phyloP scores from a whole-genome alignment of 169 alveolate species.

The Cryptosporidium sp. region DNA sequence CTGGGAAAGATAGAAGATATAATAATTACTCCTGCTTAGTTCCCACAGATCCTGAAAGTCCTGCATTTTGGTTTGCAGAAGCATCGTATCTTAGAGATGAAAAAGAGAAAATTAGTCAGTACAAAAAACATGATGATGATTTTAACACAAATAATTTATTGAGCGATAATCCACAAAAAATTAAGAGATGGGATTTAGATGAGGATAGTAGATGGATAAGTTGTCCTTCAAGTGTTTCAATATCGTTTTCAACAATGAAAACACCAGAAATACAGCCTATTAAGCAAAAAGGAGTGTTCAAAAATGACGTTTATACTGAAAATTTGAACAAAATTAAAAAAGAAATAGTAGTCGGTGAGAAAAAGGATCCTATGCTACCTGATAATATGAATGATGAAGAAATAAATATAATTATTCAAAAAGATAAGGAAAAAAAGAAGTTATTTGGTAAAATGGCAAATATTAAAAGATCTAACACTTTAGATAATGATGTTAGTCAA shows the following conservation, averaged over 20 bases:
- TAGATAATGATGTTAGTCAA: conserved; percentile 8
- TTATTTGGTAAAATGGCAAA: neutral
- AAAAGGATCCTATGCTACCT: conserved; percentile 63
- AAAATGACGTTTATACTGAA: neutral
- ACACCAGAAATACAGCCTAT: conserved; percentile 55
- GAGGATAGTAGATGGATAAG: conserved; percentile 72
- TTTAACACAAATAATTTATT: conserved; percentile 1
- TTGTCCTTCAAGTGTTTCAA: conserved; percentile 75
- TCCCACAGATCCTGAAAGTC: conserved; percentile 66
- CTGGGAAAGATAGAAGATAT: conserved; percentile 54
- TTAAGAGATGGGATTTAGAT: conserved; percentile 41
- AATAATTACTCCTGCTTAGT: conserved; percentile 57
- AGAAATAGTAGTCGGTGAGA: neutral
- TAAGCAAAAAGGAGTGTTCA: conserved; percentile 33
- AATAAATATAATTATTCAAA: conserved; percentile 4
- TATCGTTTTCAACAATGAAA: conserved; percentile 61
- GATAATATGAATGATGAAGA: conserved; percentile 41
- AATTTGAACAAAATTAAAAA: neutral
- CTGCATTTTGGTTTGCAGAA: conserved; percentile 77
- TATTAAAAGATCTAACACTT: neutral
- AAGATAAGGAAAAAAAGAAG: conserved; percentile 15
- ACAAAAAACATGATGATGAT: conserved; percentile 47
- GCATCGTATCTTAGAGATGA: conserved; percentile 60
- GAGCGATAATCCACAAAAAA: conserved; percentile 10
- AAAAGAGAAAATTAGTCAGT: conserved; percentile 7